A percentile compares a stretch with the other conserved stretches of the same genome.
Conservation (phyloP, 2,329 filamentous ascomycete genomes). For the Cercospora sesami region DNA sequence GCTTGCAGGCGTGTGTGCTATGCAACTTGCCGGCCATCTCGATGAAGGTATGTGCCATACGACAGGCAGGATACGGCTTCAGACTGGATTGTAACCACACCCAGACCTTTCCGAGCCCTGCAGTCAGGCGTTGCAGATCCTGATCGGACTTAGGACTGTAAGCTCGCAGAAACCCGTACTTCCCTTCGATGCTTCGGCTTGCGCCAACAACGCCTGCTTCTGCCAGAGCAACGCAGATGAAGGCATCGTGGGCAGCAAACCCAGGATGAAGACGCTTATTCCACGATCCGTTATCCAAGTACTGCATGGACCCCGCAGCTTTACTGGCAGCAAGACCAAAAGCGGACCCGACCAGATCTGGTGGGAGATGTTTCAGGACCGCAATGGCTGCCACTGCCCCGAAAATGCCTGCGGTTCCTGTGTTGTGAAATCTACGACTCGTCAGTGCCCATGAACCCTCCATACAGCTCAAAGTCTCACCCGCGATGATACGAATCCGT, state of each 20-base stretch:
- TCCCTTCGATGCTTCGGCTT: slow-evolving; percentile 33
- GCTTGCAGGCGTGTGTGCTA: not conserved
- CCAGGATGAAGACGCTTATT: slow-evolving; percentile 45
- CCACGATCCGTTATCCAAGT: slow-evolving; percentile 43
- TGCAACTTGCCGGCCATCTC: slow-evolving; percentile 33
- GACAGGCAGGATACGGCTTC: slow-evolving; percentile 38
- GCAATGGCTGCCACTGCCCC: slow-evolving; percentile 40
- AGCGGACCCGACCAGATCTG: slow-evolving; percentile 35
- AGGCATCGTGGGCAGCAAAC: slow-evolving; percentile 44
- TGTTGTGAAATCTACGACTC: slow-evolving; percentile 41
- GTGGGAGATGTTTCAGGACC: slow-evolving; percentile 33
- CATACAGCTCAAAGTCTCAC: not conserved
- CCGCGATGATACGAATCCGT: slow-evolving; percentile 38
- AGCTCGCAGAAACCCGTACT: slow-evolving; percentile 35
- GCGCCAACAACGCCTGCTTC: slow-evolving; percentile 40
- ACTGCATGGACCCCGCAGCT: slow-evolving; percentile 44
- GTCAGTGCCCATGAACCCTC: not conserved
- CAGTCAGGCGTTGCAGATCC: slow-evolving; percentile 27
- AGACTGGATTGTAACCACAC: slow-evolving; percentile 30
- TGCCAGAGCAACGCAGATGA: slow-evolving; percentile 40
- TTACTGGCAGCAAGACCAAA: slow-evolving; percentile 43
- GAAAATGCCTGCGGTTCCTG: slow-evolving; percentile 42
- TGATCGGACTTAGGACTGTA: slow-evolving; percentile 34
- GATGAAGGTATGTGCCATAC: slow-evolving; percentile 39
- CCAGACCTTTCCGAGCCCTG: slow-evolving; percentile 32